These are phyloP conservation scores for Hypoxylon trugodes DNA, from an alignment of 495 filamentous ascomycete genomes.

Conservation along the genomic window DNA sequence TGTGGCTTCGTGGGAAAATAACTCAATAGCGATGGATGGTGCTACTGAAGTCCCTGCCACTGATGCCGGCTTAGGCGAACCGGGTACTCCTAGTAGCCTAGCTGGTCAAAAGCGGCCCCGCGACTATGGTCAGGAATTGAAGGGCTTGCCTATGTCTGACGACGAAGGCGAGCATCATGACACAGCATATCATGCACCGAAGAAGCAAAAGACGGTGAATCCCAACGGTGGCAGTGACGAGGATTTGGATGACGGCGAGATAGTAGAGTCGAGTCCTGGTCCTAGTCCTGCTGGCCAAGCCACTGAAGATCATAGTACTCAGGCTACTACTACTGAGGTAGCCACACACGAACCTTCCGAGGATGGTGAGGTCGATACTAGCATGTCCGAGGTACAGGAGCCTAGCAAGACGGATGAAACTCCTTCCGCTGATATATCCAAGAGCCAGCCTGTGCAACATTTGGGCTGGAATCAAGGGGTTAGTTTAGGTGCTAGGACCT, in stretches of 20 bases:
- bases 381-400: not conserved
- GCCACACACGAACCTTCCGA: constrained; percentile 17
- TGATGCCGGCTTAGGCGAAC: constrained; percentile 7
- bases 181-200: constrained; percentile 13
- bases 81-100: constrained; percentile 11
- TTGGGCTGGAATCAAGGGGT: constrained; percentile 52
- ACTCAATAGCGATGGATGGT: constrained; percentile 19
- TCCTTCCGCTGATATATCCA: constrained; percentile 23
- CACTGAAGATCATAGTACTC: constrained; percentile 6
- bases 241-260: constrained; percentile 48
- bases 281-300: constrained; percentile 8
- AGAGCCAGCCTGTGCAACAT: constrained; percentile 7
- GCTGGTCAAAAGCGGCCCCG: constrained; percentile 31
- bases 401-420: not conserved
- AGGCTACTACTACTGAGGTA: not conserved
- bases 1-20: too few relatives aligned
- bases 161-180: constrained; percentile 24
- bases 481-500: constrained; percentile 32
- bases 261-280: constrained; percentile 39
- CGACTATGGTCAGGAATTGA: constrained; percentile 40
- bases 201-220: constrained; percentile 34
- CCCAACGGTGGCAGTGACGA: constrained; percentile 16
- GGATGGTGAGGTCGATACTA: constrained; percentile 25
- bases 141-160: constrained; percentile 33
- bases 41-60: constrained; percentile 1